Evolutionary conservation across 129 eudicot genomes (phyloP).

Genomic region (Chrysanthemum makinoi): DNA sequence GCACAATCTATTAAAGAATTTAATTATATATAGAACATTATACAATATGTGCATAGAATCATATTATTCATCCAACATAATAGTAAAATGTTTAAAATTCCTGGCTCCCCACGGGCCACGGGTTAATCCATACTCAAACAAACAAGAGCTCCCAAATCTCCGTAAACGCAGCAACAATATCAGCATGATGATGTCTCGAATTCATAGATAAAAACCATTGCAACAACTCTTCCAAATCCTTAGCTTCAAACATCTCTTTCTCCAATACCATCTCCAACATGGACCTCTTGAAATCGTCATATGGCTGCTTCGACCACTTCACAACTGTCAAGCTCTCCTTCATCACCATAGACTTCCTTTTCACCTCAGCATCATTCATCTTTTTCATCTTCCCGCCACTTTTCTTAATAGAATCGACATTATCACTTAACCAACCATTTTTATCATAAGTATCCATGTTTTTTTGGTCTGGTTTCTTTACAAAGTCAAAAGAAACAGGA

Average conservation of each 20-base stretch:
- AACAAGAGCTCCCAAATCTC: conserved; percentile 59
- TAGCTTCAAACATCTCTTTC: conserved; percentile 58
- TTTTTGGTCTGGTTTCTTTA: background rate
- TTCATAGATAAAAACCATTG: conserved; percentile 62
- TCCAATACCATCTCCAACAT: conserved; percentile 79
- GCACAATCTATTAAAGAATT: too few relatives aligned
- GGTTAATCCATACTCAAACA: background rate
- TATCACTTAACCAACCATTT: conserved; percentile 28
- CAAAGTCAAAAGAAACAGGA: conserved; percentile 8
- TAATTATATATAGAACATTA: too few relatives aligned
- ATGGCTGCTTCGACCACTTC: conserved; percentile 61
- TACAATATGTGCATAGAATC: too few relatives aligned
- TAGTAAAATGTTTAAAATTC: background rate
- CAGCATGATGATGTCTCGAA: conserved; percentile 52
- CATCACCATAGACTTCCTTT: conserved; percentile 40
- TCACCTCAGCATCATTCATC: conserved; percentile 29
- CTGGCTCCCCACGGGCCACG: too few relatives aligned
- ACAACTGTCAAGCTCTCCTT: conserved; percentile 58
- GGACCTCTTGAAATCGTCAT: conserved; percentile 72
- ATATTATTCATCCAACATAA: too few relatives aligned
- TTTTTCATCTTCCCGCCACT: background rate
- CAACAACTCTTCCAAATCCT: conserved; percentile 63
- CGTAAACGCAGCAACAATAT: conserved; percentile 60
- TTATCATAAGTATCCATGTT: conserved; percentile 19
- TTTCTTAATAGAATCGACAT: conserved; percentile 23